Conservation (phyloP, 202 grass and related monocot species). For the Eragrostis tef region DNA sequence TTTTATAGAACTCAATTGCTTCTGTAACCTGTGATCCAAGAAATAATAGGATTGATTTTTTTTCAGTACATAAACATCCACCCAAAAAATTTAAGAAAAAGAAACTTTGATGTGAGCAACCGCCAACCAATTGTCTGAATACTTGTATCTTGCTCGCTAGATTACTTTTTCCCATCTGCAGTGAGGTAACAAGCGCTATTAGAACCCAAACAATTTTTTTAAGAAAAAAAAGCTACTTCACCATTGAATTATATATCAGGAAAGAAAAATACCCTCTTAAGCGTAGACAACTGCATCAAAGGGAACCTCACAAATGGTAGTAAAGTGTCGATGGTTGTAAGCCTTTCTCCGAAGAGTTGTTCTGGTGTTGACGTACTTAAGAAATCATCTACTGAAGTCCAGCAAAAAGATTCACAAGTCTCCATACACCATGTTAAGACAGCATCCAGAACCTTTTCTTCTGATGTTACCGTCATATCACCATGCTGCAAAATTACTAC, state of each 20-base stretch:
- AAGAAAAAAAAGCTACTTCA: background rate
- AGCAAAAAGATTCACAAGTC: slow-evolving; percentile 60
- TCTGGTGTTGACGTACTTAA: slow-evolving; percentile 62
- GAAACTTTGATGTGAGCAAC: background rate
- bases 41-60: slow-evolving; percentile 31
- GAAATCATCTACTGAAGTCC: slow-evolving; percentile 72
- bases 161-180: slow-evolving; percentile 80
- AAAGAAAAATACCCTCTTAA: slow-evolving; percentile 60
- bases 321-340: slow-evolving; percentile 58
- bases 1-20: slow-evolving; percentile 64
- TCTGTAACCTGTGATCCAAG: slow-evolving; percentile 66
- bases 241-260: slow-evolving; percentile 29
- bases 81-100: background rate
- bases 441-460: slow-evolving; percentile 92
- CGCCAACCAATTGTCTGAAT: slow-evolving; percentile 73
- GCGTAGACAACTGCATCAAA: slow-evolving; percentile 63
- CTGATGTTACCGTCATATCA: slow-evolving; percentile 95
- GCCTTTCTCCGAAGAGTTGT: slow-evolving; percentile 77
- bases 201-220: slow-evolving; percentile 23
- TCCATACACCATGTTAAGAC: slow-evolving; percentile 86
- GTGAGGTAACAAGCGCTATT: slow-evolving; percentile 31
- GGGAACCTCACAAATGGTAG: slow-evolving; percentile 86
- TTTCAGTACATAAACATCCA: slow-evolving; percentile 9
- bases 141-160: slow-evolving; percentile 62
- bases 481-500: slow-evolving; percentile 68